These are phyloP conservation scores for Phialophora chinensis DNA, from an alignment of 2,329 filamentous ascomycete species.

Conservation along the genomic window DNA sequence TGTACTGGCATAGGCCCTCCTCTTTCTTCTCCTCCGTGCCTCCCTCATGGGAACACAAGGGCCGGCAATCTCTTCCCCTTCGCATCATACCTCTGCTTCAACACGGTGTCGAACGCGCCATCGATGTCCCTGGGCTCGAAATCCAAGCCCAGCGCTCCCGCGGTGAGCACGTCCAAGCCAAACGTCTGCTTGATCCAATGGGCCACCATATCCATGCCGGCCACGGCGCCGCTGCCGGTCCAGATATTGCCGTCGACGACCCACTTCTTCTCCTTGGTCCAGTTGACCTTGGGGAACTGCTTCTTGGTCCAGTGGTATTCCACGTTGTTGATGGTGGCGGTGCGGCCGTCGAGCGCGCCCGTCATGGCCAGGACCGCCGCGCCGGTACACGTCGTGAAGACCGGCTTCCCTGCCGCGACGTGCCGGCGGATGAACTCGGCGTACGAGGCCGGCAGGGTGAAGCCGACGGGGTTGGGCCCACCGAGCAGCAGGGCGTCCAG, in stretches of 20 bases:
- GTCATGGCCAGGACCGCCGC: constrained; percentile 41
- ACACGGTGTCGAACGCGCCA: constrained; percentile 29
- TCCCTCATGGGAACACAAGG: constrained; percentile 13
- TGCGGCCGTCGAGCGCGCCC: constrained; percentile 52
- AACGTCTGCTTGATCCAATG: constrained; percentile 50
- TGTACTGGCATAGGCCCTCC: not conserved
- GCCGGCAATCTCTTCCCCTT: constrained; percentile 17
- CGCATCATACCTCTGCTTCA: constrained; percentile 23
- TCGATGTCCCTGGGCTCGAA: constrained; percentile 48
- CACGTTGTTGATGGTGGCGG: constrained; percentile 53
- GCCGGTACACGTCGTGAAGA: constrained; percentile 32
- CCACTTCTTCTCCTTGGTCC: constrained; percentile 54
- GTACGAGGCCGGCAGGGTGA: constrained; percentile 19
- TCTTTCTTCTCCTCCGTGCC: not conserved
- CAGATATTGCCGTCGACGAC: constrained; percentile 54
- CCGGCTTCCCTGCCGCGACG: constrained; percentile 20
- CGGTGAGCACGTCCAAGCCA: constrained; percentile 36
- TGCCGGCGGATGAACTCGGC: constrained; percentile 21
- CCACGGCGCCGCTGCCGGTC: constrained; percentile 54
- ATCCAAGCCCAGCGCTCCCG: constrained; percentile 41
- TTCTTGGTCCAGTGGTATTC: constrained; percentile 40
- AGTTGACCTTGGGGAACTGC: constrained; percentile 50
- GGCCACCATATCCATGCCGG: constrained; percentile 55
- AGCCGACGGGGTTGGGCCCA: constrained; percentile 20
- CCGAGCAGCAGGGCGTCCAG: constrained; percentile 30